Evolutionary conservation across 2,329 filamentous ascomycete genomes (phyloP), one percentile per base, ranked within the genome.

Genomic region (Metarhizium anisopliae): DNA sequence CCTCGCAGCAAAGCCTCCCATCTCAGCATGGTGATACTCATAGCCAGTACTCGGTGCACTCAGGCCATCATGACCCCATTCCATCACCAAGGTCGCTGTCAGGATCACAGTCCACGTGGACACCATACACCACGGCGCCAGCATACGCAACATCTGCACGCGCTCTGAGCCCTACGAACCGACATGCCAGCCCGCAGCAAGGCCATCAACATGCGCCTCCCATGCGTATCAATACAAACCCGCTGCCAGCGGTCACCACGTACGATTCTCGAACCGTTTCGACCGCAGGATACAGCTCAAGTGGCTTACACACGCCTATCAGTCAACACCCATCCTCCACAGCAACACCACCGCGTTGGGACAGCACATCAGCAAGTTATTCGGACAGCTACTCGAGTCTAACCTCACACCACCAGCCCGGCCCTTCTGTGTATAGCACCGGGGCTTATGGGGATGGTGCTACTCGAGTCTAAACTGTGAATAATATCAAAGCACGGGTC

Each of bases 31-130:
- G 59, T n/a, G 70, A 73, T 30, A 55, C 63, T 40, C 70, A 72
- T 55, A 55, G 62, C 36, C 71, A 71, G 35, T 74, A 73, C 69
- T 55, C 75, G 67, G 58, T 77, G 68, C 61, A 70, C 63, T 53
- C 74, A 64, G 60, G 72, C 61, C 74, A 79, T 47, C 72, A 77
- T 47, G 78, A 82, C 49, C 69, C 74, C 4, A 73, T 82, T 35
- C 72, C 77, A 0, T 82, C 79, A 8, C 79, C 80, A 0, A 72
- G 80, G 1, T 79, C 79, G 2, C 68, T 82, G 2, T 72, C 76
- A 0, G 76, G 77, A 2, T 74, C 73, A 1, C 70, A 74, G 4
- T 67, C 76, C 1, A 69, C 70, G n/a, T 83, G 80, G 80, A 69
- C 69, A 1, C 66, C 73, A 0, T 81, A 80, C 62, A 67, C 72